Evolutionary conservation across 2,329 filamentous ascomycete species (phyloP).

Genomic region (Claviceps arundinis): DNA sequence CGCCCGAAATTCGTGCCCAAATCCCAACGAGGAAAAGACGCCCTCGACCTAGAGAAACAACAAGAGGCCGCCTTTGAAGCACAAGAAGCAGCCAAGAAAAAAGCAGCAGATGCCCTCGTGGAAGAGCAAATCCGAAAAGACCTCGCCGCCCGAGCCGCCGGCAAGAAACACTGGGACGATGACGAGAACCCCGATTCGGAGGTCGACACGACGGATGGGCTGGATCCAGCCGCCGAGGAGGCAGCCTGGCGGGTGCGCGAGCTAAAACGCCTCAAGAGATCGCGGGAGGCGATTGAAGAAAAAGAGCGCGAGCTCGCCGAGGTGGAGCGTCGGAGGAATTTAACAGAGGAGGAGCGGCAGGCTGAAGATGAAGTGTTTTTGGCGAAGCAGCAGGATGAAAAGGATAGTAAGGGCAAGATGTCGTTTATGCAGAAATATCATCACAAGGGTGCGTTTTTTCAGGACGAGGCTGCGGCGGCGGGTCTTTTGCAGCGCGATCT

Average conservation of each 20-base stretch:
- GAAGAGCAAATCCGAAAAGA: conserved; percentile 82
- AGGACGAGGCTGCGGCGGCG: conserved; percentile 62
- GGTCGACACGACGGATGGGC: conserved; percentile 77
- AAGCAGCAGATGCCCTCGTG: conserved; percentile 65
- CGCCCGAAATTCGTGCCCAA: conserved; percentile 52
- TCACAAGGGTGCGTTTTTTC: conserved; percentile 93
- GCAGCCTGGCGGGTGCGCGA: conserved; percentile 92
- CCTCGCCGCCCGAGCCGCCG: conserved; percentile 57
- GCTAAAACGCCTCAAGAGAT: conserved; percentile 74
- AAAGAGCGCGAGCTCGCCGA: conserved; percentile 79
- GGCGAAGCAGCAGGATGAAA: conserved; percentile 66
- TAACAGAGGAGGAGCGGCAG: conserved; percentile 74
- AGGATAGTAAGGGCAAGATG: conserved; percentile 66
- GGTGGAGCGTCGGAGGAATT: conserved; percentile 72
- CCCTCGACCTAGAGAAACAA: conserved; percentile 18
- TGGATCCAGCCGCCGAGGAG: conserved; percentile 77
- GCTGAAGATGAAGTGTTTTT: conserved; percentile 74
- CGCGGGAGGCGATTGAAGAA: conserved; percentile 71
- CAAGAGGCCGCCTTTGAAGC: conserved; percentile 24
- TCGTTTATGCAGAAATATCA: conserved; percentile 91
- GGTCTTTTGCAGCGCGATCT: conserved; percentile 70
- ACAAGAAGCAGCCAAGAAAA: conserved; percentile 50
- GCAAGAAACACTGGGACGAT: conserved; percentile 80
- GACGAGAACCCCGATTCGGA: conserved; percentile 56
- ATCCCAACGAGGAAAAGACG: conserved; percentile 31